Evolutionary conservation across 2,329 filamentous ascomycete species (phyloP), one percentile per base, ranked within the genome.

Genomic region (Diaporthe sp.): DNA sequence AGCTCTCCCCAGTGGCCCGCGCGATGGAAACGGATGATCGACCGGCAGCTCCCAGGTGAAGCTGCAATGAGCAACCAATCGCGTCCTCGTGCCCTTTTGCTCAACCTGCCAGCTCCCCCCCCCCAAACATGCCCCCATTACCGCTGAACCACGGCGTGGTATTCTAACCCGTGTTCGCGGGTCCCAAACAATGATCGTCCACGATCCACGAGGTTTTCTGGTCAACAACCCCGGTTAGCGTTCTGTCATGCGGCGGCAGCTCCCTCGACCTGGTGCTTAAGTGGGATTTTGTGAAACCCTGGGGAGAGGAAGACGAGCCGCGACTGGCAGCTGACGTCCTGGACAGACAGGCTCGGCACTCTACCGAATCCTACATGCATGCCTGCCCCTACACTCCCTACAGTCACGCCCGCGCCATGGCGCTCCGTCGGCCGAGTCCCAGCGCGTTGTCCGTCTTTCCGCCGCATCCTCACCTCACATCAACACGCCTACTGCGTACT

Each of bases 21-120:
- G 47, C 15, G 59, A 30, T 47, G 53, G 51, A 32, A 50, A 58
- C 55, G 58, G 61, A 72, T 55, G 70, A 74, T 68, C 70, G 56
- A 61, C 59, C 70, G 69, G 61, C 53, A 68, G 61, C 73, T 72
- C 53, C 39, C 70, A 65, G 61, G 61, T 59, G 39, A 74, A 72
- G 55, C 73, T 37, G 35, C 35, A 68, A n/a, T 72, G 70, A 61
- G 32, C 59, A 69, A 32, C 70, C 73, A 74, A 72, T 72, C 69
- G 73, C 70, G 61, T 66, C 50, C 68, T 47, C 51, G 42, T 50
- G 42, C 61, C 27, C 44, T 51, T 35, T 37, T 39, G 47, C 63
- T 19, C n/a, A 17, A 27, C 30, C 42, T 27, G 13, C 27, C 42
- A 35, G 27, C 42, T 35, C 15, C 42, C 58, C 32, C 32, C 32